Evolutionary conservation across 768 basidiomycete genomes (phyloP), one percentile per base, ranked within the genome.

Genomic region (Mrakia gelida): DNA sequence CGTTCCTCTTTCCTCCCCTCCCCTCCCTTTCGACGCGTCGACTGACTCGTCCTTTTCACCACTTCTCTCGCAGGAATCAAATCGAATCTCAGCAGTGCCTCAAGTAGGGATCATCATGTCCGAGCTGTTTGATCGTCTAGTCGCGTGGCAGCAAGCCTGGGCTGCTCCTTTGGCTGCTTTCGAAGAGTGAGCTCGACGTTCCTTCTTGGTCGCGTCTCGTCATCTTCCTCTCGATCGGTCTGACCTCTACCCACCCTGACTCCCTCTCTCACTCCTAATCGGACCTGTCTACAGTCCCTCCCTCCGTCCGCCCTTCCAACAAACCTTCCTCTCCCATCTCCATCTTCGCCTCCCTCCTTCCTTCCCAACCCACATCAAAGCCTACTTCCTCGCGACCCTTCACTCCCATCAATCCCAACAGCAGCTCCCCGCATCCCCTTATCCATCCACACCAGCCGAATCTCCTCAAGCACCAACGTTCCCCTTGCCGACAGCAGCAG

Each of bases 101-200:
- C 82, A 85, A 28, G 87, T 89, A 76, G 85, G 88, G 1, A 84
- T 86, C 38, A 82, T 88, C 32, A 86, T 93, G 11, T 85, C 86
- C 18, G 84, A 85, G 34, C 87, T 93, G 30, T 85, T 93, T 0
- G 86, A 87, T 73, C 87, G 90, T 52, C 83, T 93, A 6, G 84
- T 89, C 26, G 87, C 90, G 32, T 93, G 92, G 92, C 91, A 90
- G 82, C 87, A 87, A 73, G 87, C 88, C n/a, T 94, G 92, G 92
- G 86, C 87, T 3, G 75, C 67, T 15, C 78, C 78, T 21, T 49
- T 79, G 2, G 78, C 75, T 5, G 78, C 78, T 15, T 79, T 79
- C 30, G 75, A 79, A 52, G 34, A 78, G 77, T 75, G 32, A 49
- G 77, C 52, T 28, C 23, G 32, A 45, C 28, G n/a, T 18, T 18